phyloP scores from a whole-genome alignment of 2,329 filamentous ascomycete genomes.

The Cladophialophora psammophila region DNA sequence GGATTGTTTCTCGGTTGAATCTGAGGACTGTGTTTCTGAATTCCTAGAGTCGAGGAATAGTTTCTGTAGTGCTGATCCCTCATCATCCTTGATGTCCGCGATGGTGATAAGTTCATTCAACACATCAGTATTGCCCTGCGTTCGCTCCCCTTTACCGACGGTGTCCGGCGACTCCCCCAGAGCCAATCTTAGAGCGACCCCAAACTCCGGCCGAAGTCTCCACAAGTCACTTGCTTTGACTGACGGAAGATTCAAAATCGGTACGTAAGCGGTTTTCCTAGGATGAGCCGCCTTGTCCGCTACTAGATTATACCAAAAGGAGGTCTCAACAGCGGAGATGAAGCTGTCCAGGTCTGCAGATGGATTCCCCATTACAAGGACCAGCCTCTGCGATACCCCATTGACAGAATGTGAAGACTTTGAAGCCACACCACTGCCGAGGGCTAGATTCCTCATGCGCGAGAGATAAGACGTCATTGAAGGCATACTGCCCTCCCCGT shows the following conservation, averaged over 20 bases:
- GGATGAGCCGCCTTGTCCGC: conserved; percentile 39
- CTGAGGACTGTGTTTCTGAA: background rate
- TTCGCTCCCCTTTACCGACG: conserved; percentile 41
- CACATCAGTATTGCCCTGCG: conserved; percentile 29
- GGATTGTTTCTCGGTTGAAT: conserved; percentile 15
- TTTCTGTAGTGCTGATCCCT: conserved; percentile 6
- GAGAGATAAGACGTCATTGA: conserved; percentile 13
- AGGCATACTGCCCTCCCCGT: conserved; percentile 4
- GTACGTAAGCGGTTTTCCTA: conserved; percentile 56
- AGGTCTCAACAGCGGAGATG: conserved; percentile 66
- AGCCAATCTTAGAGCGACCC: conserved; percentile 62
- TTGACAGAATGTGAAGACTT: background rate
- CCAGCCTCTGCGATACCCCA: background rate
- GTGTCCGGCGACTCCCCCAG: conserved; percentile 50
- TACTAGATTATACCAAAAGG: conserved; percentile 59
- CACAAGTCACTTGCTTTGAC: conserved; percentile 56
- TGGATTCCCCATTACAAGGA: conserved; percentile 53
- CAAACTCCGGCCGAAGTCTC: conserved; percentile 65
- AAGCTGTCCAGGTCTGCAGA: conserved; percentile 69
- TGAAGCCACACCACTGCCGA: background rate
- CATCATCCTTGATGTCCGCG: conserved; percentile 46
- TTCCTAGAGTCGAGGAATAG: conserved; percentile 17
- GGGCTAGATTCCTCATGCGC: conserved; percentile 3
- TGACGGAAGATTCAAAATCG: conserved; percentile 64
- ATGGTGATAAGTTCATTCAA: conserved; percentile 51